Evolutionary conservation across 2,329 filamentous ascomycete species (phyloP).

Genomic region (Claviceps sorghi): DNA sequence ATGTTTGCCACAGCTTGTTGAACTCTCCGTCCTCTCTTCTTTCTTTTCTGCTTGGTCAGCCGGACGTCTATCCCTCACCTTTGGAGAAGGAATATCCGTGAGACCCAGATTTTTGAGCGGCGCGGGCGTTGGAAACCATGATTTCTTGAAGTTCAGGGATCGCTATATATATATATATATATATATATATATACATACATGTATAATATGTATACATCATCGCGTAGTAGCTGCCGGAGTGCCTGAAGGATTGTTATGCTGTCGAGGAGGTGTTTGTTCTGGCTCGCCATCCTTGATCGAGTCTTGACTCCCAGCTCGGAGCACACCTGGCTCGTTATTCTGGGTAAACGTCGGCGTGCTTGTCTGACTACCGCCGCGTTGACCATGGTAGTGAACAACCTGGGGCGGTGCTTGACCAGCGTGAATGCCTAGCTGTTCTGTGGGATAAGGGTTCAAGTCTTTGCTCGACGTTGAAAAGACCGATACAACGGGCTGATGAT

Average conservation of each 20-base stretch:
- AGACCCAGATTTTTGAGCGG: background rate
- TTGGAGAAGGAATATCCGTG: background rate
- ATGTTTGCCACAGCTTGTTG: background rate
- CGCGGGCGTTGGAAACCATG: background rate
- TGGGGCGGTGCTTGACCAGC: conserved; percentile 49
- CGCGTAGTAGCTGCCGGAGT: conserved; percentile 6
- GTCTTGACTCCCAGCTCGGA: conserved; percentile 36
- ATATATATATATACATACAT: too few species aligned
- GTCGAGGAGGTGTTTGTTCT: conserved; percentile 21
- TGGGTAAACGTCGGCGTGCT: conserved; percentile 46
- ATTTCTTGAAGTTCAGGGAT: background rate
- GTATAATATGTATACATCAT: background rate
- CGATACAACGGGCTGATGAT: conserved; percentile 52
- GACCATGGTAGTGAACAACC: conserved; percentile 53
- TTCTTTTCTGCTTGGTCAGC: background rate
- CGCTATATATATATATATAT: too few species aligned
- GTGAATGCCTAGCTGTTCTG: conserved; percentile 47
- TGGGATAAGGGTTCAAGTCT: conserved; percentile 53
- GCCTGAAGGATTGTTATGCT: conserved; percentile 14
- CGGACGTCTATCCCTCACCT: background rate
- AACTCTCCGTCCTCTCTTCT: background rate
- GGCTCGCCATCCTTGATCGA: conserved; percentile 24
- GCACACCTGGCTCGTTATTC: conserved; percentile 32
- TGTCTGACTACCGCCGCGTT: conserved; percentile 51
- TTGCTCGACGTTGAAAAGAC: conserved; percentile 58